Evolutionary conservation across 2,329 filamentous ascomycete genomes (phyloP).

Genomic region (Cordyceps tenuipes): DNA sequence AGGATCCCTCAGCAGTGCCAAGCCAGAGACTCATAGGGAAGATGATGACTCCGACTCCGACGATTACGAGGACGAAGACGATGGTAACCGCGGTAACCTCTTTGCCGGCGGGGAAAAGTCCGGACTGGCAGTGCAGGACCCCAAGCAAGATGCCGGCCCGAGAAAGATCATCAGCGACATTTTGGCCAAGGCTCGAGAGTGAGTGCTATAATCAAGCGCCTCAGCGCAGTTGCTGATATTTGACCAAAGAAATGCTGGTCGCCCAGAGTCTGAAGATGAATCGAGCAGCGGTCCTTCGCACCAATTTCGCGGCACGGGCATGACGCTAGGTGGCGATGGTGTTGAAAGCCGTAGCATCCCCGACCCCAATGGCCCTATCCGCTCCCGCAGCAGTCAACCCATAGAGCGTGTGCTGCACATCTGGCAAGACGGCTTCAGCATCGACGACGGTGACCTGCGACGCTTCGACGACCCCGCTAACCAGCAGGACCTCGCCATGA

Average conservation of each 20-base stretch:
- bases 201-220: slow-evolving; percentile 18
- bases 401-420: slow-evolving; percentile 66
- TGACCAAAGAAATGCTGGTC: slow-evolving; percentile 46
- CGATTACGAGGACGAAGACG: slow-evolving; percentile 46
- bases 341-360: slow-evolving; percentile 60
- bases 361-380: slow-evolving; percentile 39
- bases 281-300: slow-evolving; percentile 42
- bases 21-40: slow-evolving; percentile 41
- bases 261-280: slow-evolving; percentile 42
- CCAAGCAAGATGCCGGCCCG: slow-evolving; percentile 39
- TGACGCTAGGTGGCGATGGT: slow-evolving; percentile 72
- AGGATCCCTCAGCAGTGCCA: slow-evolving; percentile 41
- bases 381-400: slow-evolving; percentile 30
- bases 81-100: slow-evolving; percentile 55
- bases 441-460: slow-evolving; percentile 71
- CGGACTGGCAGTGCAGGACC: slow-evolving; percentile 59
- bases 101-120: slow-evolving; percentile 86
- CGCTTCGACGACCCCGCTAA: slow-evolving; percentile 74
- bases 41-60: slow-evolving; percentile 51
- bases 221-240: neutral
- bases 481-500: slow-evolving; percentile 63
- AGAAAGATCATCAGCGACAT: slow-evolving; percentile 55
- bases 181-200: slow-evolving; percentile 56
- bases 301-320: slow-evolving; percentile 61
- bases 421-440: slow-evolving; percentile 78